These are phyloP conservation scores for Lasiodiplodia citricola DNA, from an alignment of 2,329 filamentous ascomycete species.

Conservation along the genomic window DNA sequence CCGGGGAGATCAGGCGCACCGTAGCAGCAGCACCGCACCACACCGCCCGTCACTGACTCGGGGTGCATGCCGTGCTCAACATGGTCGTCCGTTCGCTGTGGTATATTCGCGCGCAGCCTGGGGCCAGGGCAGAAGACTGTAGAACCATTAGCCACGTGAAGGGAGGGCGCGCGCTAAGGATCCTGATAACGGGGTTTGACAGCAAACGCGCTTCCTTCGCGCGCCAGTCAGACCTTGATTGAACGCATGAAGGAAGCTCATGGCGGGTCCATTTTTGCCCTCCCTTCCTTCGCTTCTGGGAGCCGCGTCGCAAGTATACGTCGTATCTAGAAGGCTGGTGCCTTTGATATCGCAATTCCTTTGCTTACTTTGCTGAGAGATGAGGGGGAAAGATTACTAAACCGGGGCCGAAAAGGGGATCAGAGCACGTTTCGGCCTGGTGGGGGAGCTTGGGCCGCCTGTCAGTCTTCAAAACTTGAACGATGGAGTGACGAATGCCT, in stretches of 20 bases:
- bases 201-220: background rate
- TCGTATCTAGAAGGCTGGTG: background rate
- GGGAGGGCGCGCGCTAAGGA: background rate
- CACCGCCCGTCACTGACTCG: conserved; percentile 10
- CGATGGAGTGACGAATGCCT: background rate
- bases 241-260: background rate
- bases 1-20: conserved; percentile 7
- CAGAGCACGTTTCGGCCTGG: conserved; percentile 16
- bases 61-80: conserved; percentile 6
- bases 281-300: background rate
- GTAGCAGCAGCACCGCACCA: background rate
- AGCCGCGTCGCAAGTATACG: background rate
- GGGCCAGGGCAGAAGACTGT: background rate
- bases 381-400: background rate
- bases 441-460: background rate
- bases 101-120: background rate
- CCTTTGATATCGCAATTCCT: background rate
- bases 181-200: background rate
- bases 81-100: conserved; percentile 1
- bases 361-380: background rate
- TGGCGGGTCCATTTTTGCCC: background rate
- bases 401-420: background rate
- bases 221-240: background rate
- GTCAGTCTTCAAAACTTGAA: background rate
- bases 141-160: background rate